Base-by-base conservation (phyloP, 345 rosid genomes). In the Populus nigra region DNA sequence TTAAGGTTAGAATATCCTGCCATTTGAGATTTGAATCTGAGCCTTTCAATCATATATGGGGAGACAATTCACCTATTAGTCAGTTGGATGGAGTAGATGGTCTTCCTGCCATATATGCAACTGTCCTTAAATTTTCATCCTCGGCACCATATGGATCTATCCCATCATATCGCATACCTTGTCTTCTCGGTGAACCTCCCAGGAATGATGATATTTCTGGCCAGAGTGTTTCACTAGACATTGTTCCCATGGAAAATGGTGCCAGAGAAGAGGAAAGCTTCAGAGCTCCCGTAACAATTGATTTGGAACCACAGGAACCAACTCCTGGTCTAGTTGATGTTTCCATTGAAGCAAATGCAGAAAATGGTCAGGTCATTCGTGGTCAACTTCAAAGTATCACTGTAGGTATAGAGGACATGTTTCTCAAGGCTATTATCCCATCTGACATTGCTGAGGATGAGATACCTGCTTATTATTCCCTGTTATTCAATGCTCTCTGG, bases 371-470 rank as follows among this genome's bases (percentile, higher is more conserved):
- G 82, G 87, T 95, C 68, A 88, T 93, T 75, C 78, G 77, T 9
- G 96, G 97, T 25, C 92, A 90, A 86, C 92, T 95, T 79, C 91
- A 87, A 74, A 87, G 88, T 78, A 87, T 93, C 70, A 85, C 88
- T 2, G 87, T 92, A 35, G 98, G 98, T 57, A 93, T 95, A 74
- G 98, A 93, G 85, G 99, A 95, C 86, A 89, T 95, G 97, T 95
- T 95, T 89, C 91, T 88, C 17, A 92, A 90, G 82, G 90, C 97
- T 68, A 87, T 91, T 80, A 78, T 81, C 68, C 97, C 99, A 15
- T 49, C 85, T 5, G 92, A 88, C 43, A 79, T 89, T n/a, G 81
- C 76, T 17, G 88, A 86, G 81, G 88, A 89, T 65, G 79, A 80
- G 22, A 68, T 87, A 43, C 86, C 93, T 45, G 78, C 62, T 68